Evolutionary conservation across 163 green algal species (phyloP), one percentile per base, ranked within the genome.

Genomic region (Scenedesmus sp.): DNA sequence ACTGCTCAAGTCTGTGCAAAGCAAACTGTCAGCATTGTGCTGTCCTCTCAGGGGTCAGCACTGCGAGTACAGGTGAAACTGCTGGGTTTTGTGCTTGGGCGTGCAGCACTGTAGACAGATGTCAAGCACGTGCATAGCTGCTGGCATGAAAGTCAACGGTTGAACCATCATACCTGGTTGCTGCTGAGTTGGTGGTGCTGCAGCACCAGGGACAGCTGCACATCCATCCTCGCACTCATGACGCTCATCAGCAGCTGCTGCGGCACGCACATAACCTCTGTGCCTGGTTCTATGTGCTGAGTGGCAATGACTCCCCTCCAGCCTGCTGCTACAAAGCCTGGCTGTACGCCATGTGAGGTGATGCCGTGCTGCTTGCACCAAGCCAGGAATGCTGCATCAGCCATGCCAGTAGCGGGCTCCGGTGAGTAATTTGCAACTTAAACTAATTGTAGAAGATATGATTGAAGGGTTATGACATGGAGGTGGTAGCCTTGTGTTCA

Each of bases 271-370:
- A 92, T 84, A 3, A 90, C 26, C 9, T 70, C 76, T 9, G 20
- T 34, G 76, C 86, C 94, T 6, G 89, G 59, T 9, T 62, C 26
- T 54, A 97, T 90, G 88, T 84, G 18, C 2, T 84, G 56, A 0
- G 94, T 95, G 1, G 96, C 96, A 0, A 97, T 26, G 4, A 98
- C 64, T 26, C 96, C 96, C 2, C 96, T 67, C 88, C 94, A 96
- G 12, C 95, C 96, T 18, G 96, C 84, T 1, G 59, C 70, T 4
- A 97, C 95, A 60, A 93, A 93, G 3, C 13, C 92, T 0, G 95
- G 92, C 55, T 79, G 10, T 10, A 96, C 93, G 55, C 81, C 74
- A 3, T 91, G 74, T 1, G 74, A 55, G 2, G 6, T 0, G 2
- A 96, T 84, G 8, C 93, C 95, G 34, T 91, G 77, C 64, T 76